Evolutionary conservation across 176 grass and related monocot species (phyloP).

Genomic region (Bothriochloa decipiens): DNA sequence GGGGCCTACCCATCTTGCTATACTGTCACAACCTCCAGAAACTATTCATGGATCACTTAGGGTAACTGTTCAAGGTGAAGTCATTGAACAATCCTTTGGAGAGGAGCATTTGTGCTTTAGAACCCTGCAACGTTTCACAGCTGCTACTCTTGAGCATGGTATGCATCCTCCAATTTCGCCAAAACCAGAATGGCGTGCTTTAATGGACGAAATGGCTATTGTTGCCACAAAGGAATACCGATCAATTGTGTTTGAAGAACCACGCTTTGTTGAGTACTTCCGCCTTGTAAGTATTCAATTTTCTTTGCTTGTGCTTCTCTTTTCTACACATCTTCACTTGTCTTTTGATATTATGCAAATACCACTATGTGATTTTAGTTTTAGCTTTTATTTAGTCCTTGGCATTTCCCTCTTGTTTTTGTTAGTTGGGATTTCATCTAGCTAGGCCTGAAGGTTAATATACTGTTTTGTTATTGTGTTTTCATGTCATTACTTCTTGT

Average conservation of each 20-base stretch:
- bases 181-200: conserved; percentile 83
- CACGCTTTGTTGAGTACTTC: conserved; percentile 97
- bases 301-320: background rate
- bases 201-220: conserved; percentile 93
- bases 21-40: conserved; percentile 92
- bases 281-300: conserved; percentile 68
- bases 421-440: background rate
- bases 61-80: conserved; percentile 96
- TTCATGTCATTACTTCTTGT: background rate
- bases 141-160: conserved; percentile 97
- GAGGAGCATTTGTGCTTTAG: conserved; percentile 98
- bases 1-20: conserved; percentile 95
- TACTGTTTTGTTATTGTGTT: background rate
- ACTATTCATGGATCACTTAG: conserved; percentile 91
- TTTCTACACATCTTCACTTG: background rate
- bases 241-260: conserved; percentile 88
- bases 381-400: conserved; percentile 1
- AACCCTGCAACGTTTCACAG: conserved; percentile 91
- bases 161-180: conserved; percentile 86
- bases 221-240: conserved; percentile 87
- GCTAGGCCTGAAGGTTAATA: background rate
- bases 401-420: background rate
- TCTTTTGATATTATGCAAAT: background rate
- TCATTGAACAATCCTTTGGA: conserved; percentile 96
- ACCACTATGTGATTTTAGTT: background rate